A percentile compares a stretch with the other conserved stretches of the same genome.
Conservation (phyloP, 169 alveolate species). For the Babesia gibsoni region DNA sequence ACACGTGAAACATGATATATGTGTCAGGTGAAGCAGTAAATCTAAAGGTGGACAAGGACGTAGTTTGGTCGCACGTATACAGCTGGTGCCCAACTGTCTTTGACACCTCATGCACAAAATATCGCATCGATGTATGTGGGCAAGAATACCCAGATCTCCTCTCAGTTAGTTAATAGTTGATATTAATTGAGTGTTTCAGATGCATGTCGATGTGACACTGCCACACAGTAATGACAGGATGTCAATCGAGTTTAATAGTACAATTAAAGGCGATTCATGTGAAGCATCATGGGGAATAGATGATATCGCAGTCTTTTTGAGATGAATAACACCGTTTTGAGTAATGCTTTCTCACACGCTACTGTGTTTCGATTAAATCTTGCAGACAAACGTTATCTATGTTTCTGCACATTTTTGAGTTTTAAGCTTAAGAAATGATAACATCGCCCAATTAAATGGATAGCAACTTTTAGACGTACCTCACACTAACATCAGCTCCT, state of each 20-base stretch:
- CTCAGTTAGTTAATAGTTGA: conserved; percentile 25
- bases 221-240: conserved; percentile 19
- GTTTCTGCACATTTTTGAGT: not conserved
- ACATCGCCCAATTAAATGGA: no score
- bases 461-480: no score
- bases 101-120: conserved; percentile 55
- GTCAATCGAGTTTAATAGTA: conserved; percentile 57
- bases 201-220: conserved; percentile 40
- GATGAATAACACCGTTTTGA: conserved; percentile 3
- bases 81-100: conserved; percentile 65
- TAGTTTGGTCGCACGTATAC: conserved; percentile 71
- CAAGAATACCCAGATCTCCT: conserved; percentile 73
- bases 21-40: conserved; percentile 66
- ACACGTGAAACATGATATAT: not conserved
- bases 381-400: not conserved
- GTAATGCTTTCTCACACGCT: no score
- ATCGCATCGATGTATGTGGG: conserved; percentile 73
- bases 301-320: conserved; percentile 69
- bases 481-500: conserved; percentile 49
- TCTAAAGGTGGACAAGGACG: conserved; percentile 66
- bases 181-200: conserved; percentile 13
- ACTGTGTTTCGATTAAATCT: not conserved
- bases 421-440: conserved; percentile 25
- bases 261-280: conserved; percentile 65
- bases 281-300: conserved; percentile 82